A percentile compares a stretch with the other conserved stretches of the same genome.
Evolutionary conservation across 2,329 filamentous ascomycete species (phyloP).

Genomic region (Diaporthe caulivora): DNA sequence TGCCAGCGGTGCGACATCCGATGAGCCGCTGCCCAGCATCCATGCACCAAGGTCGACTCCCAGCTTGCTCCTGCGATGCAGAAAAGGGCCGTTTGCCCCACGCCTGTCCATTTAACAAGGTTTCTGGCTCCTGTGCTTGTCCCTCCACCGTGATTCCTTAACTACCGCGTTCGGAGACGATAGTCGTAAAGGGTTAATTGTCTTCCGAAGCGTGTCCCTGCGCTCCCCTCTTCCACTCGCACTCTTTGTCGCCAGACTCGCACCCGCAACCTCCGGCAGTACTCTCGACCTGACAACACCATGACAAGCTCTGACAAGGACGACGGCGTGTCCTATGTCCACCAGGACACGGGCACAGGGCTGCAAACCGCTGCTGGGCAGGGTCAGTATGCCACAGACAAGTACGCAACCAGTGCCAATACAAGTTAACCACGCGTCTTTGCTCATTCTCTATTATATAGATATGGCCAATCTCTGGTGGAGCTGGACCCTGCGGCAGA

Average conservation of each 20-base stretch:
- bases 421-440: not conserved
- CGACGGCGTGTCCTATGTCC: conserved; percentile 27
- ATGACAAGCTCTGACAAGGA: conserved; percentile 33
- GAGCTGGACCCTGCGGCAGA: conserved; percentile 71
- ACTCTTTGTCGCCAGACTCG: not conserved
- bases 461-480: conserved; percentile 63
- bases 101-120: conserved; percentile 9
- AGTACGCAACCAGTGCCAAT: conserved; percentile 47
- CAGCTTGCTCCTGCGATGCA: conserved; percentile 17
- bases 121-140: not conserved
- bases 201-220: not conserved
- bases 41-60: conserved; percentile 19
- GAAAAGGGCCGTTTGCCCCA: conserved; percentile 31
- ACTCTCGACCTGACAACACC: not conserved
- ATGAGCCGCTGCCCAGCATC: not conserved
- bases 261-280: not conserved
- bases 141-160: not conserved
- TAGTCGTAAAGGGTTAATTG: conserved; percentile 10
- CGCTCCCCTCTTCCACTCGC: not conserved
- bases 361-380: conserved; percentile 51
- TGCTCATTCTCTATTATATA: conserved; percentile 41
- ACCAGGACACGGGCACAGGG: conserved; percentile 32
- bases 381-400: conserved; percentile 61
- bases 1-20: conserved; percentile 24
- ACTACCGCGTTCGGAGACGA: not conserved